A percentile compares a stretch with the other conserved stretches of the same genome.
Conservation (phyloP, 2,329 filamentous ascomycete genomes). For the Simplicillium aogashimaense region DNA sequence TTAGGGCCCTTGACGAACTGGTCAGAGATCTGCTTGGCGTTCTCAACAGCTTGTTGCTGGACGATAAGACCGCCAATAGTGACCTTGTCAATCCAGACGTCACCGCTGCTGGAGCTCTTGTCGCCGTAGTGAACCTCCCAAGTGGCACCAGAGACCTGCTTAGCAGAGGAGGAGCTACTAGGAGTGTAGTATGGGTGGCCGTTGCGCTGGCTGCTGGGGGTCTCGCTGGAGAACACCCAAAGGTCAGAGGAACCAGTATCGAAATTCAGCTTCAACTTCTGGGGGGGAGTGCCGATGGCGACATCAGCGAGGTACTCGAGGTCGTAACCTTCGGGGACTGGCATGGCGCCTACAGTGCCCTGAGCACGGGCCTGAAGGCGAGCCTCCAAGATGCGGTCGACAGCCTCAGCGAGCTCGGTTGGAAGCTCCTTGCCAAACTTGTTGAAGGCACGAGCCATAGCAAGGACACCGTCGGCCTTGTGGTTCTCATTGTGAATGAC, state of each 20-base stretch:
- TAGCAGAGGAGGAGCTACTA: slow-evolving; percentile 24
- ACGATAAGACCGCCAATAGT: slow-evolving; percentile 30
- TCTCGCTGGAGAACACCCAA: slow-evolving; percentile 37
- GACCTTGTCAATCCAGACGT: slow-evolving; percentile 33
- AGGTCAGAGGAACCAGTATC: slow-evolving; percentile 33
- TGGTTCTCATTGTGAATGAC: slow-evolving; percentile 8
- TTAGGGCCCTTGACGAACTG: slow-evolving; percentile 29
- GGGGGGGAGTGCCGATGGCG: slow-evolving; percentile 15
- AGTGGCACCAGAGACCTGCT: slow-evolving; percentile 20
- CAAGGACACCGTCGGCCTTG: slow-evolving; percentile 17
- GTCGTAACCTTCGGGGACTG: slow-evolving; percentile 7
- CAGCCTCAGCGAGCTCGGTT: not conserved
- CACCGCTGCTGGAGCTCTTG: slow-evolving; percentile 28
- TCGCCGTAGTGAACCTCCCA: slow-evolving; percentile 36
- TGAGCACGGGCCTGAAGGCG: slow-evolving; percentile 10
- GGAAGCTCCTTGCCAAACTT: slow-evolving; percentile 17
- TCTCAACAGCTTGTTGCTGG: slow-evolving; percentile 30
- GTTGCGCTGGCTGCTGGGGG: slow-evolving; percentile 19
- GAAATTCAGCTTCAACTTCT: slow-evolving; percentile 28
- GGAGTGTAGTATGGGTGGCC: slow-evolving; percentile 30
- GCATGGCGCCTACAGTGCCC: slow-evolving; percentile 16
- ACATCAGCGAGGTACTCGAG: slow-evolving; percentile 5
- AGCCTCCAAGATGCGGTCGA: slow-evolving; percentile 10
- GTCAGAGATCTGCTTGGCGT: slow-evolving; percentile 26
- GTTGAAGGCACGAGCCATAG: slow-evolving; percentile 22